A percentile compares a stretch with the other conserved stretches of the same genome.
Evolutionary conservation across 352 stramenopile genomes (phyloP).

Genomic region (Elongisporangium undulatum): DNA sequence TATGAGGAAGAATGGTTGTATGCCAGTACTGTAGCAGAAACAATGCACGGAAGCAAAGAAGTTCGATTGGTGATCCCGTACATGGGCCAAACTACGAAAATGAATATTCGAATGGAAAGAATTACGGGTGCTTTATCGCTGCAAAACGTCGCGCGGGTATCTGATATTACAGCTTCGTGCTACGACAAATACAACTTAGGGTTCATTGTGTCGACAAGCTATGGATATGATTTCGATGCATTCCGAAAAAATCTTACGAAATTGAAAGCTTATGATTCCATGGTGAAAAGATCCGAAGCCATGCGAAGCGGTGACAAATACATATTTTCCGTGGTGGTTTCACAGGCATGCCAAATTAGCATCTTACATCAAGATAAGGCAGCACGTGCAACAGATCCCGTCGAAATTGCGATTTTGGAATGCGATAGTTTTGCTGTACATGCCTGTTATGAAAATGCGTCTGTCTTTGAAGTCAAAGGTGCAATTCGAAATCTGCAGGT

Average conservation of each 20-base stretch:
- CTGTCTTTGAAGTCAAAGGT: slow-evolving; percentile 43
- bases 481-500: slow-evolving; percentile 67
- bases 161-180: slow-evolving; percentile 34
- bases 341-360: slow-evolving; percentile 30
- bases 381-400: neutral
- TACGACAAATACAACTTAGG: slow-evolving; percentile 48
- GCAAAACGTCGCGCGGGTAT: slow-evolving; percentile 29
- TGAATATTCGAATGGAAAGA: slow-evolving; percentile 23
- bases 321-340: slow-evolving; percentile 9
- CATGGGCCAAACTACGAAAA: slow-evolving; percentile 12
- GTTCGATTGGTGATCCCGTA: neutral
- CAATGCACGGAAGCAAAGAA: neutral
- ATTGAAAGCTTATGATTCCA: slow-evolving; percentile 23
- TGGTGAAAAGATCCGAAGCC: slow-evolving; percentile 4
- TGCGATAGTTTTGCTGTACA: slow-evolving; percentile 14
- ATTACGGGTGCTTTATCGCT: slow-evolving; percentile 31
- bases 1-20: slow-evolving; percentile 43
- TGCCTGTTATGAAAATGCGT: neutral
- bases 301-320: neutral
- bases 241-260: slow-evolving; percentile 55
- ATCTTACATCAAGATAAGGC: slow-evolving; percentile 34
- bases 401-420: slow-evolving; percentile 13
- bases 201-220: slow-evolving; percentile 62
- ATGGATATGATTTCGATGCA: slow-evolving; percentile 48
- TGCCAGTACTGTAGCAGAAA: slow-evolving; percentile 9